A percentile compares a stretch with the other conserved stretches of the same genome.
Conservation (phyloP, 2,329 filamentous ascomycete species). For the Talaromyces atroroseus region DNA sequence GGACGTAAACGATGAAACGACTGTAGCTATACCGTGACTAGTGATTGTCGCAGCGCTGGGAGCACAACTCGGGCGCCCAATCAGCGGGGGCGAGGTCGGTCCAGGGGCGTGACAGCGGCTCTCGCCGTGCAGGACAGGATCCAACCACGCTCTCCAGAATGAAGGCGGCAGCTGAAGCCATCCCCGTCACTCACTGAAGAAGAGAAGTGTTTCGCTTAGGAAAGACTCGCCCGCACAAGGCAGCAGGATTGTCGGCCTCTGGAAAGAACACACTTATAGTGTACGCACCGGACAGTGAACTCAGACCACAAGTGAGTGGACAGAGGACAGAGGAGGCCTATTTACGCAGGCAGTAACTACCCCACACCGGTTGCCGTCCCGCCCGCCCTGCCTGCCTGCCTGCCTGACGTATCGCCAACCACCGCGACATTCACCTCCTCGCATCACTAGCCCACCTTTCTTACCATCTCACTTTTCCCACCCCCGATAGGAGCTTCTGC, state of each 20-base stretch:
- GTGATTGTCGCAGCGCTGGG: no score
- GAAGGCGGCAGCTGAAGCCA: no score
- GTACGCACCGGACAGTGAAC: no score
- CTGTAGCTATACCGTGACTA: no score
- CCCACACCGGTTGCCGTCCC: no score
- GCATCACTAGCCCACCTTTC: neutral
- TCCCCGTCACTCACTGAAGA: neutral
- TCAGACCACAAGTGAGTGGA: no score
- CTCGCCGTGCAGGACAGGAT: slow-evolving; percentile 10
- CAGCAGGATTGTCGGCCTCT: no score
- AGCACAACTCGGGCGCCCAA: neutral
- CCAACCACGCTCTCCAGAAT: slow-evolving; percentile 12
- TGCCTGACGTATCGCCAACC: slow-evolving; percentile 5
- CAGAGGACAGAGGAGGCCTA: no score
- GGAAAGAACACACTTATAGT: no score
- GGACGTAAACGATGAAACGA: no score
- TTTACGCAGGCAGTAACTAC: no score
- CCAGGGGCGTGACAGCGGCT: slow-evolving; percentile 14
- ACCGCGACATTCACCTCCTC: slow-evolving; percentile 1
- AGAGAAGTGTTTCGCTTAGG: neutral
- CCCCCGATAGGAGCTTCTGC: slow-evolving; percentile 33
- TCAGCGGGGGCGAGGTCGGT: neutral
- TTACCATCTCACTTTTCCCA: neutral
- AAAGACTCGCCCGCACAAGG: neutral
- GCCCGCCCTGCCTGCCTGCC: neutral